Conservation (phyloP, 1,284 basidiomycete species). For the Bjerkandera adusta region DNA sequence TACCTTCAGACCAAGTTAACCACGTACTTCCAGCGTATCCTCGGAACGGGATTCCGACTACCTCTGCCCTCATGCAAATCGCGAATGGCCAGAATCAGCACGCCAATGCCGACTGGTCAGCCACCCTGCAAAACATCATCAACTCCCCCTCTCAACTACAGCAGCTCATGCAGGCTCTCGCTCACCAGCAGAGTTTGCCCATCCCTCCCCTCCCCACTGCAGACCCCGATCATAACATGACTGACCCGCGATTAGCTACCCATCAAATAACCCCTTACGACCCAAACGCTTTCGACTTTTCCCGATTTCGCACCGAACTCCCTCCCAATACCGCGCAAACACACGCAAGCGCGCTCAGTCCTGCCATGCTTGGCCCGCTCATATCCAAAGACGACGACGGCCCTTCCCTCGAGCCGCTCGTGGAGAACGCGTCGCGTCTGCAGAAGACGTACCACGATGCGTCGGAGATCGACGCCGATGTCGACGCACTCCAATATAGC, state of each 20-base stretch:
- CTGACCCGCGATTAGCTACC: slow-evolving; percentile 18
- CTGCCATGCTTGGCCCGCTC: slow-evolving; percentile 18
- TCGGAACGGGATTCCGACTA: slow-evolving; percentile 1
- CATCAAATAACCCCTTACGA: slow-evolving; percentile 33
- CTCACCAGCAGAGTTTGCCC: slow-evolving; percentile 33
- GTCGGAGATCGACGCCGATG: slow-evolving; percentile 67
- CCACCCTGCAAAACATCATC: slow-evolving; percentile 56
- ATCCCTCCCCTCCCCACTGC: slow-evolving; percentile 15
- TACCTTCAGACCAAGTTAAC: neutral
- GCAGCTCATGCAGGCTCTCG: slow-evolving; percentile 61
- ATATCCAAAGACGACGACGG: slow-evolving; percentile 22
- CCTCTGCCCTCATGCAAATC: slow-evolving; percentile 25
- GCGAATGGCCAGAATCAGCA: slow-evolving; percentile 25
- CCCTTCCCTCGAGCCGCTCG: slow-evolving; percentile 36
- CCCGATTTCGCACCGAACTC: slow-evolving; percentile 14
- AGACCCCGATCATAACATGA: slow-evolving; percentile 15
- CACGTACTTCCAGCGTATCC: neutral
- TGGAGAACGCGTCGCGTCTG: slow-evolving; percentile 38
- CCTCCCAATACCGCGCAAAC: slow-evolving; percentile 19
- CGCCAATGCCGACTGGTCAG: slow-evolving; percentile 50
- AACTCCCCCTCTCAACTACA: slow-evolving; percentile 69
- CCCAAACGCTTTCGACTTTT: slow-evolving; percentile 15
- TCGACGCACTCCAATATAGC: slow-evolving; percentile 68
- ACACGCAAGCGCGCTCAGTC: slow-evolving; percentile 20
- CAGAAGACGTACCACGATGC: slow-evolving; percentile 62